Percentiles rank a stretch among this genome's conserved stretches.
Conservation (phyloP, 805 yeast genomes). For the Kluyveromyces starmeri region DNA sequence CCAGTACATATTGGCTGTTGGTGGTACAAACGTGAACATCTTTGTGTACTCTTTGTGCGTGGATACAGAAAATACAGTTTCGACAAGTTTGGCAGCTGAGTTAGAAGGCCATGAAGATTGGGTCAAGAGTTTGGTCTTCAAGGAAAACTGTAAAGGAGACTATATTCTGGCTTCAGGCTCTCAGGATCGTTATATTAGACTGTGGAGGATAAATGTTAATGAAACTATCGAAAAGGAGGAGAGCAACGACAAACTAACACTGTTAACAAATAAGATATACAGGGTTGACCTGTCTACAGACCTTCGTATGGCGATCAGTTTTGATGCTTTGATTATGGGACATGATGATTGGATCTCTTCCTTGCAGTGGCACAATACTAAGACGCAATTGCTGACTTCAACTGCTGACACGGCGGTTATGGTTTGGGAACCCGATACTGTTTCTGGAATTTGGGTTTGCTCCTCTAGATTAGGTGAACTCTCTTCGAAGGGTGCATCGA, state of each 20-base stretch:
- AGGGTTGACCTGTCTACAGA: slow-evolving; percentile 36
- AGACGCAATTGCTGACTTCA: slow-evolving; percentile 61
- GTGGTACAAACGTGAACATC: slow-evolving; percentile 55
- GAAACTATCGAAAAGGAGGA: slow-evolving; percentile 50
- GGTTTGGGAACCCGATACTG: slow-evolving; percentile 85
- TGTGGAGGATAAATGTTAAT: slow-evolving; percentile 69
- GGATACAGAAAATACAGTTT: slow-evolving; percentile 4
- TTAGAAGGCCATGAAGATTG: slow-evolving; percentile 94
- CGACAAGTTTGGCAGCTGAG: slow-evolving; percentile 35
- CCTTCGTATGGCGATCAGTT: slow-evolving; percentile 49
- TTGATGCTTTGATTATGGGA: slow-evolving; percentile 93
- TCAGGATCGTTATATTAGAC: slow-evolving; percentile 83
- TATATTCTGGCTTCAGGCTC: slow-evolving; percentile 79
- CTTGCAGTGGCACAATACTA: slow-evolving; percentile 61
- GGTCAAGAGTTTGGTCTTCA: slow-evolving; percentile 69
- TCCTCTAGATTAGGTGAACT: slow-evolving; percentile 78
- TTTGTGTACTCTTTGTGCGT: slow-evolving; percentile 43
- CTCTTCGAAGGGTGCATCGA: slow-evolving; percentile 92
- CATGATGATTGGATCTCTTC: slow-evolving; percentile 97
- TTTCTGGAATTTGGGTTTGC: slow-evolving; percentile 87
- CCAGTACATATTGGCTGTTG: slow-evolving; percentile 50
- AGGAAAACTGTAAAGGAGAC: slow-evolving; percentile 39
- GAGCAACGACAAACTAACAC: slow-evolving; percentile 35
- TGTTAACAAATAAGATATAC: slow-evolving; percentile 66
- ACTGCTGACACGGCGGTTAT: slow-evolving; percentile 91